A percentile compares a stretch with the other conserved stretches of the same genome.
phyloP scores from a whole-genome alignment of 495 filamentous ascomycete genomes.

The Pyronema domesticum region DNA sequence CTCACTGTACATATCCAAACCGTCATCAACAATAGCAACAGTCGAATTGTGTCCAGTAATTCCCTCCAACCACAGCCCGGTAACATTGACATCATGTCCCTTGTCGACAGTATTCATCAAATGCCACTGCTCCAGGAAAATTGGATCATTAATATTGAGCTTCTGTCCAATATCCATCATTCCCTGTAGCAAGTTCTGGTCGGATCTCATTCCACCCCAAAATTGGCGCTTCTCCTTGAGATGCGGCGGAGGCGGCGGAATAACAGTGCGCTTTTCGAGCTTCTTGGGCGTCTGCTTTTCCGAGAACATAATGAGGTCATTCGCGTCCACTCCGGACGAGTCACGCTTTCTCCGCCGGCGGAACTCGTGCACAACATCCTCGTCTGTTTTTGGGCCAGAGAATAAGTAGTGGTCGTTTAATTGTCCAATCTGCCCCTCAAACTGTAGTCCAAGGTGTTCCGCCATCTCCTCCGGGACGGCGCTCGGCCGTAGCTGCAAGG shows the following conservation, averaged over 20 bases:
- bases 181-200: neutral
- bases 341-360: conserved; percentile 40
- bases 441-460: conserved; percentile 48
- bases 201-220: neutral
- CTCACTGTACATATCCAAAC: conserved; percentile 89
- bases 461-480: conserved; percentile 56
- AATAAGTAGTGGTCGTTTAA: conserved; percentile 75
- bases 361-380: conserved; percentile 45
- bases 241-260: conserved; percentile 29
- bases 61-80: conserved; percentile 76
- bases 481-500: conserved; percentile 54
- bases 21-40: conserved; percentile 89
- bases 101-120: conserved; percentile 62
- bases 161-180: conserved; percentile 35
- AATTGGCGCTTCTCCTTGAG: conserved; percentile 1
- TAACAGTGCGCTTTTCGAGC: conserved; percentile 48
- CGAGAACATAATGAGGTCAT: conserved; percentile 54
- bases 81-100: conserved; percentile 89
- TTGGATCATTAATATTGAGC: conserved; percentile 68
- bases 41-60: conserved; percentile 79
- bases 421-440: conserved; percentile 72
- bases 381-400: conserved; percentile 42
- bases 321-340: conserved; percentile 30
- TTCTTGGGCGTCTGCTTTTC: conserved; percentile 64
- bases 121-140: conserved; percentile 92